Evolutionary conservation across 2,329 filamentous ascomycete genomes (phyloP), one percentile per base, ranked within the genome.

Genomic region (Alternaria consortialis): DNA sequence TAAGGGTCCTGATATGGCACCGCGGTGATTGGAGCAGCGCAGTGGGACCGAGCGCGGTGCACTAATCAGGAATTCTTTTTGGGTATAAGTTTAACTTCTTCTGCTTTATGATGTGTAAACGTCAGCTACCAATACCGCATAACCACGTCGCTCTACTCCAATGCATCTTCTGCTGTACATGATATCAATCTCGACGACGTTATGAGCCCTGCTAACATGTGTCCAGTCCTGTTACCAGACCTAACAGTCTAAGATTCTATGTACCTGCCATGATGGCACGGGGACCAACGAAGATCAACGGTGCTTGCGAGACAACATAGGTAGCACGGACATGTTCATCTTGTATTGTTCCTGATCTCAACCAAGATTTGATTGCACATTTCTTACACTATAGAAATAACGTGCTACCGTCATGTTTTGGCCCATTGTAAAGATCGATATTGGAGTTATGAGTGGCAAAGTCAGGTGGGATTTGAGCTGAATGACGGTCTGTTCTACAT

Each of bases 1-100:
- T 58, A 61, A 61, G 58, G 42, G 40, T 37, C 37, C 43, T 29
- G 23, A 54, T 54, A 54, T 37, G 40, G 27, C 51, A 23, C n/a
- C 17, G 25, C 31, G 31, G 20, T 55, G 53, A 55, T 47, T 55
- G 51, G 52, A 46, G 40, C 40, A 42, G 31, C 31, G 23, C 31
- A 27, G 52, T 20, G 52, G 52, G 52, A 34, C 39, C 20, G 39
- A 42, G 39, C 43, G 25, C 25, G 12, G 39, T 42, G 11, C 20
- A 15, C 20, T 12, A 42, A 15, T 13, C 7, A 25, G 20, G 12
- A 25, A 25, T 8, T 15, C 2, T 1, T 13, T 42, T 17, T 42
- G 3, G 39, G 12, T 25, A 13, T 1, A 1, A 20, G 20, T 7
- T 13, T 13, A 3, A 25, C 9, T 25, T 25, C 2, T 25, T 25